phyloP scores from a whole-genome alignment of 257 asterid genomes.

The Solanum clarkiae region DNA sequence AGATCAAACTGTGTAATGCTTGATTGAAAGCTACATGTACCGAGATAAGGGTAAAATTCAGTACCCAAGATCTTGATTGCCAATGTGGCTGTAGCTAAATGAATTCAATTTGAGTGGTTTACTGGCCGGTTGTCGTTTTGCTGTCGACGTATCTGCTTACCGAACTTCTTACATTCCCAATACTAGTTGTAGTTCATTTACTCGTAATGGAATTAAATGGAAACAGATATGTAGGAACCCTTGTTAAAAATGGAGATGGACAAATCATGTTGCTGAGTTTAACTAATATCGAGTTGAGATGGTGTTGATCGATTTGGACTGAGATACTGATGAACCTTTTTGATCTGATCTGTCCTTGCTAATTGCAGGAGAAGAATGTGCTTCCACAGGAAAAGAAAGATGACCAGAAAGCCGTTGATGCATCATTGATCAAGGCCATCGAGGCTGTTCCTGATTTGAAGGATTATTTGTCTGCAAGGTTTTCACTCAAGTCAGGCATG shows the following conservation, averaged over 20 bases:
- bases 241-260: not conserved
- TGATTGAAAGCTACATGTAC: conserved; percentile 28
- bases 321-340: not conserved
- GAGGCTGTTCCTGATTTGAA: conserved; percentile 11
- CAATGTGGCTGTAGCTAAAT: conserved; percentile 40
- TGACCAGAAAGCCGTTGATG: conserved; percentile 6
- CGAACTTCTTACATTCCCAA: not conserved
- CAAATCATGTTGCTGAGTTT: not conserved
- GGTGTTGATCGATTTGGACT: not conserved
- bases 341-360: not conserved
- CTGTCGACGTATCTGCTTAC: conserved; percentile 27
- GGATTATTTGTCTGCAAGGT: conserved; percentile 1
- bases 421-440: conserved; percentile 6
- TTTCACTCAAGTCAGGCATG: conserved; percentile 12
- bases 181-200: not conserved
- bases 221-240: not conserved
- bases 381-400: conserved; percentile 12
- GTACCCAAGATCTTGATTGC: conserved; percentile 36
- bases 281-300: not conserved
- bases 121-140: conserved; percentile 51
- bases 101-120: conserved; percentile 15
- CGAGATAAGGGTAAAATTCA: conserved; percentile 23
- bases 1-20: not conserved
- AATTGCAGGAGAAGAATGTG: conserved; percentile 1
- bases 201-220: not conserved